Evolutionary conservation across 768 basidiomycete species (phyloP), one percentile per base, ranked within the genome.

Genomic region (Tremella mesenterica): DNA sequence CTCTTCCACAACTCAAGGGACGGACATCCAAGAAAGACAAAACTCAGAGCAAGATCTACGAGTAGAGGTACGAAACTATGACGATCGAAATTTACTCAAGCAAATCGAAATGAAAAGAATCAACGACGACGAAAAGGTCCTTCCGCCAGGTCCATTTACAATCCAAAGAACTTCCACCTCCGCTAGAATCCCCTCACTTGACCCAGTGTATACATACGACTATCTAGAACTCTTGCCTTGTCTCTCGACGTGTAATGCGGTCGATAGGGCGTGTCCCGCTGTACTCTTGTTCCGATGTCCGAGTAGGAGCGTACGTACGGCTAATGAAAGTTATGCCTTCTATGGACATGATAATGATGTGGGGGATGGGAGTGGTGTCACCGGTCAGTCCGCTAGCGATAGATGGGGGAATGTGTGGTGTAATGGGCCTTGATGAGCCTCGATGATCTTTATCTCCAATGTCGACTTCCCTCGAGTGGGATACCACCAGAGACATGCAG

Each of bases 261-360:
- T 68, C 4, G 70, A 73, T 52, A 53, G 72, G 10, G 50, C 60
- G 18, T 74, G 73, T 63, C 73, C 73, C n/a, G 69, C 67, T 8
- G 64, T 60, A 50, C 55, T 74, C n/a, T 53, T 55, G 5, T 71
- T 74, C 41, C 45, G 65, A 33, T 74, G 73, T 53, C 73, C 72
- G 9, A 16, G 52, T 3, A 30, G 70, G 9, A 14, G 18, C 25
- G 34, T 41, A 1, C 46, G 57, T 13, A 71, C 58, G 13, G 71
- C 71, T 1, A 48, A 56, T 14, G 4, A 34, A 44, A 68, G 58
- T 30, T 74, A 74, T 56, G 73, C 54, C 1, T 73, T 67, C 51
- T 34, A 59, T 4, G 67, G 67, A 2, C 43, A 60, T n/a, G 65
- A 63, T 21, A 30, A 57, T 12, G 67, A 59, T 10, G 29, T 26